These are phyloP conservation scores for Peronosclerospora sorghi DNA, from an alignment of 352 stramenopile species.

Conservation along the genomic window DNA sequence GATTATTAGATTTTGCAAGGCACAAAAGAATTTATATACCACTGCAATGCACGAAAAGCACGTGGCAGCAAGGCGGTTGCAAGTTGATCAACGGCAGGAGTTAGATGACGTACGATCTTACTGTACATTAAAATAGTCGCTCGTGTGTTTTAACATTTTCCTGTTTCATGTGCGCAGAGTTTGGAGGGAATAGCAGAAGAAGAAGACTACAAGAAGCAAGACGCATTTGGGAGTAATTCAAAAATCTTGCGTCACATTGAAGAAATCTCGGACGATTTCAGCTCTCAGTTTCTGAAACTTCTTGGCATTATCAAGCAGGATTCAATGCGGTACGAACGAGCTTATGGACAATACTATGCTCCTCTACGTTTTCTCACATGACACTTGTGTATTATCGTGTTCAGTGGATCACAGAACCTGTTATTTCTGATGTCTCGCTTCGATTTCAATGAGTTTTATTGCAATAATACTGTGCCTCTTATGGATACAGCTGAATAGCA, in stretches of 20 bases:
- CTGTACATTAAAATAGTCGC: not conserved
- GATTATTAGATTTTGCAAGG: constrained; percentile 77
- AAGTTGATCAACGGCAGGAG: constrained; percentile 36
- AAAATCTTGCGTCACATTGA: constrained; percentile 50
- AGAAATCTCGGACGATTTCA: constrained; percentile 57
- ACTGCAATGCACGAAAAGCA: constrained; percentile 63
- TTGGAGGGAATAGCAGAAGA: constrained; percentile 49
- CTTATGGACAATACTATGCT: not conserved
- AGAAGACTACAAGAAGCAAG: constrained; percentile 33
- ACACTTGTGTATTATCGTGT: not conserved
- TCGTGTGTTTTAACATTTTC: not conserved
- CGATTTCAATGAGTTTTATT: constrained; percentile 89
- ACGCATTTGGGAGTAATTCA: constrained; percentile 34
- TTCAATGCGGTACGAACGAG: constrained; percentile 32
- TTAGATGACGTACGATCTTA: constrained; percentile 25
- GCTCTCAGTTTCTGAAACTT: constrained; percentile 44
- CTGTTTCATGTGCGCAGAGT: constrained; percentile 18
- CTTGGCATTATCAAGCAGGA: constrained; percentile 63
- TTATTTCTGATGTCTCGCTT: constrained; percentile 83
- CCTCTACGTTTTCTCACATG: not conserved
- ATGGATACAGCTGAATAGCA: constrained; percentile 37
- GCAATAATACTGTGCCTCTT: constrained; percentile 32
- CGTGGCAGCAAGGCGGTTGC: constrained; percentile 37
- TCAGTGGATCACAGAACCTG: constrained; percentile 60
- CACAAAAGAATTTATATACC: constrained; percentile 74